Evolutionary conservation across 2,329 filamentous ascomycete species (phyloP).

Genomic region (Reticulascus tulasneorum): DNA sequence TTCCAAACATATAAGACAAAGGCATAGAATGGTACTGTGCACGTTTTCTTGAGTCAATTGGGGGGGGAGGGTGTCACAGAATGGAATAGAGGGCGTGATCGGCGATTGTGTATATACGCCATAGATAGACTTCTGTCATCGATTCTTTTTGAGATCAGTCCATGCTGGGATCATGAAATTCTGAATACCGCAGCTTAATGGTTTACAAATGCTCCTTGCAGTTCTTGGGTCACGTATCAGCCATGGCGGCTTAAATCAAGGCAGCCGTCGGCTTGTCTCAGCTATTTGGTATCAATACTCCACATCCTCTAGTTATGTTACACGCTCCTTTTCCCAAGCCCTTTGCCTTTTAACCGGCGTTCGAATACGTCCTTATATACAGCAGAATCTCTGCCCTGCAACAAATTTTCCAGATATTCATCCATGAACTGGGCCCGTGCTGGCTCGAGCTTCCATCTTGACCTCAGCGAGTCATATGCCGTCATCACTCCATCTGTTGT

Average conservation of each 20-base stretch:
- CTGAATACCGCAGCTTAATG: no score
- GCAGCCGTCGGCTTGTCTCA: background rate
- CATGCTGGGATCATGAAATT: no score
- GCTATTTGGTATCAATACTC: constrained; percentile 12
- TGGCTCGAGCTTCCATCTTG: constrained; percentile 41
- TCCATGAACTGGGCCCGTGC: constrained; percentile 43
- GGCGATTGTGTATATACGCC: constrained; percentile 26
- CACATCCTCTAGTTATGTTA: constrained; percentile 7
- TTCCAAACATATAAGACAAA: constrained; percentile 48
- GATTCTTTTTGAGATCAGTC: constrained; percentile 13
- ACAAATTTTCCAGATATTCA: constrained; percentile 37
- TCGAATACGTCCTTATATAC: background rate
- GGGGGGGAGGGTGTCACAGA: constrained; percentile 10
- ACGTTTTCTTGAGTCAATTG: constrained; percentile 10
- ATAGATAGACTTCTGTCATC: constrained; percentile 21
- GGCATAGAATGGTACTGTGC: constrained; percentile 23
- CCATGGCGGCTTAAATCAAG: no score
- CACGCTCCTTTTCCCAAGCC: background rate
- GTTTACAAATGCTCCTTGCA: no score
- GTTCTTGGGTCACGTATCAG: no score
- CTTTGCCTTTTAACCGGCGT: background rate
- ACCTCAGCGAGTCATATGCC: constrained; percentile 48
- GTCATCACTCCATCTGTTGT: constrained; percentile 46
- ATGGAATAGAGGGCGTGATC: constrained; percentile 17
- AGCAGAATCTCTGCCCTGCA: constrained; percentile 25